Percentiles rank a stretch among this genome's conserved stretches.
Evolutionary conservation across 164 flowering plant genomes (phyloP).

Genomic region (Magnolia officinalis): DNA sequence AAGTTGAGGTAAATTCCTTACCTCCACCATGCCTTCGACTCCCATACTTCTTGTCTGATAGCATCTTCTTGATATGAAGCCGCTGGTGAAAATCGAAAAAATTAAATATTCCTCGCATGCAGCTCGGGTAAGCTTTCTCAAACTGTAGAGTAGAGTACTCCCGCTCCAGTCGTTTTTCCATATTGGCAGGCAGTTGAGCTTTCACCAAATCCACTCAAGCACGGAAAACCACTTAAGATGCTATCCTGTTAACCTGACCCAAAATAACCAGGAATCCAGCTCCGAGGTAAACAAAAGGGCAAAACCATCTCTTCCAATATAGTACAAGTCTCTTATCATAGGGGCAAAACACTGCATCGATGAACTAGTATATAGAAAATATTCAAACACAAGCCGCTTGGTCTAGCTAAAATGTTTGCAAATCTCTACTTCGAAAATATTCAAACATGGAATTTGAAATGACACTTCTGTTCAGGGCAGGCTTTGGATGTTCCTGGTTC

Average conservation of each 20-base stretch:
- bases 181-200: slow-evolving; percentile 6
- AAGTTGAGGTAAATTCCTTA: slow-evolving; percentile 12
- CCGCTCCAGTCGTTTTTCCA: slow-evolving; percentile 38
- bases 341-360: no score
- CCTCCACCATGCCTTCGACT: slow-evolving; percentile 26
- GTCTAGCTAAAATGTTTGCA: no score
- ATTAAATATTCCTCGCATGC: slow-evolving; percentile 49
- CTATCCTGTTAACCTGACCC: slow-evolving; percentile 13
- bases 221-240: slow-evolving; percentile 3
- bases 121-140: slow-evolving; percentile 39
- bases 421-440: no score
- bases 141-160: slow-evolving; percentile 14
- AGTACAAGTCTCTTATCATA: no score
- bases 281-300: no score
- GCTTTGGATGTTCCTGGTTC: no score
- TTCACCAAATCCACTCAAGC: neutral
- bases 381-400: no score
- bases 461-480: no score
- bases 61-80: slow-evolving; percentile 35
- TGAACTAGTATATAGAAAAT: no score
- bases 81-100: slow-evolving; percentile 49
- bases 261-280: neutral
- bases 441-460: no score
- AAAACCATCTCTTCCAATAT: no score
- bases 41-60: slow-evolving; percentile 29